Evolutionary conservation across 306 rosid genomes (phyloP).

Genomic region (Gastrolobium bilobum): DNA sequence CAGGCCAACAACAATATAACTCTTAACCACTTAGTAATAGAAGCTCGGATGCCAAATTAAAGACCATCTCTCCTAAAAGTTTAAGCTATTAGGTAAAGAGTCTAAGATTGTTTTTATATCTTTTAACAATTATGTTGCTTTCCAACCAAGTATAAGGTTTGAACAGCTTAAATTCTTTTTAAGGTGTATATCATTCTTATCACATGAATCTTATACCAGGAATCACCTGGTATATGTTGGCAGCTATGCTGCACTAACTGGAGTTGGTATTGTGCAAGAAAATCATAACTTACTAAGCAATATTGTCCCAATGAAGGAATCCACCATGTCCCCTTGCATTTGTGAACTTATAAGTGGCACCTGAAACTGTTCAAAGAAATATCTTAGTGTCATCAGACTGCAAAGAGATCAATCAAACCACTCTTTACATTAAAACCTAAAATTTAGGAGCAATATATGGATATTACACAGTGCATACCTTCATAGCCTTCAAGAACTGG

Average conservation of each 20-base stretch:
- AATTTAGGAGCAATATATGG: conserved; percentile 5
- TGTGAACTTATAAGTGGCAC: conserved; percentile 76
- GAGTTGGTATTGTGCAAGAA: conserved; percentile 17
- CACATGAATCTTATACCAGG: neutral
- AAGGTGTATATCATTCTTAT: conserved; percentile 5
- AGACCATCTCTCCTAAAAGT: neutral
- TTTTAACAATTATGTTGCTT: neutral
- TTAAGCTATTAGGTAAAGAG: conserved; percentile 16
- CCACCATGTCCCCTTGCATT: conserved; percentile 93
- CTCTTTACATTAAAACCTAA: conserved; percentile 8
- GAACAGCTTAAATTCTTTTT: neutral
- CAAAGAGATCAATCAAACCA: conserved; percentile 17
- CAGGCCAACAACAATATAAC: neutral
- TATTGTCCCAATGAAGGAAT: conserved; percentile 86
- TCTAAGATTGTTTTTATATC: neutral
- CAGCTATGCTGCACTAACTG: neutral
- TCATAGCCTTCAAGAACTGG: conserved; percentile 90
- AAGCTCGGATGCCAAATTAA: neutral
- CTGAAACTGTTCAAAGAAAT: conserved; percentile 64
- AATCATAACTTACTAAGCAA: conserved; percentile 66
- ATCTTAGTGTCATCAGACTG: neutral
- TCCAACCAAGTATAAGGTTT: conserved; percentile 36
- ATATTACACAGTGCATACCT: conserved; percentile 58
- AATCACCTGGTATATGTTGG: neutral
- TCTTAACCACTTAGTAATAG: neutral